Conservation (phyloP, 306 rosid species). For the Albizia julibrissin region DNA sequence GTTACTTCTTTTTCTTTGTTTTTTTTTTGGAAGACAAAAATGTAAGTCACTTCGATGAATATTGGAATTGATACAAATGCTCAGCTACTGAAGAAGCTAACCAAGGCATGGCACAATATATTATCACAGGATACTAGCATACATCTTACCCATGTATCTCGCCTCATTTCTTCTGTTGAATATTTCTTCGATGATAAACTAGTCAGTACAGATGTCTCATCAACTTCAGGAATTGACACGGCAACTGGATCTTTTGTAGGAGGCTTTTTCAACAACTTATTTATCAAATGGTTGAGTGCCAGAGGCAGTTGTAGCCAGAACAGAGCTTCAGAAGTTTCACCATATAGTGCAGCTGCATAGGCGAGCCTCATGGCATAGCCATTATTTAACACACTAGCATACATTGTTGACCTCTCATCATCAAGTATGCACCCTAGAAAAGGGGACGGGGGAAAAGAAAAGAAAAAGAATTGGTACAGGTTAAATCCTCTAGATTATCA, state of each 20-base stretch:
- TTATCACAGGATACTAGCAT: slow-evolving; percentile 24
- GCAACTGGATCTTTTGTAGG: slow-evolving; percentile 42
- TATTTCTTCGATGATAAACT: slow-evolving; percentile 80
- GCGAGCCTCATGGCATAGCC: slow-evolving; percentile 88
- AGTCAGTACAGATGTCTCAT: slow-evolving; percentile 61
- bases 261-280: slow-evolving; percentile 65
- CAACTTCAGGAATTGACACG: slow-evolving; percentile 56
- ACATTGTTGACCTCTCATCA: slow-evolving; percentile 85
- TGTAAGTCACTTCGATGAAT: slow-evolving; percentile 31
- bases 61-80: slow-evolving; percentile 10
- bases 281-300: slow-evolving; percentile 79
- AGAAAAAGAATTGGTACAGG: slow-evolving; percentile 28
- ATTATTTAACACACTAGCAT: slow-evolving; percentile 74
- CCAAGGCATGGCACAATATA: slow-evolving; percentile 11
- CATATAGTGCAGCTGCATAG: slow-evolving; percentile 87
- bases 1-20: too few species aligned
- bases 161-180: slow-evolving; percentile 55
- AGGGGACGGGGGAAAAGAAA: neutral
- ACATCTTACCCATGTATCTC: slow-evolving; percentile 59
- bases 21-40: too few species aligned
- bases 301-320: slow-evolving; percentile 91
- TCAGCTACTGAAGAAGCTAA: slow-evolving; percentile 15
- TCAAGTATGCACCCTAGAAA: slow-evolving; percentile 84
- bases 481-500: slow-evolving; percentile 32
- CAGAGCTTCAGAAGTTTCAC: slow-evolving; percentile 88